Percentiles rank a stretch among this genome's conserved stretches.
These are phyloP conservation scores for Craspedostauros australis DNA, from an alignment of 108 stramenopile genomes.

Conservation along the genomic window DNA sequence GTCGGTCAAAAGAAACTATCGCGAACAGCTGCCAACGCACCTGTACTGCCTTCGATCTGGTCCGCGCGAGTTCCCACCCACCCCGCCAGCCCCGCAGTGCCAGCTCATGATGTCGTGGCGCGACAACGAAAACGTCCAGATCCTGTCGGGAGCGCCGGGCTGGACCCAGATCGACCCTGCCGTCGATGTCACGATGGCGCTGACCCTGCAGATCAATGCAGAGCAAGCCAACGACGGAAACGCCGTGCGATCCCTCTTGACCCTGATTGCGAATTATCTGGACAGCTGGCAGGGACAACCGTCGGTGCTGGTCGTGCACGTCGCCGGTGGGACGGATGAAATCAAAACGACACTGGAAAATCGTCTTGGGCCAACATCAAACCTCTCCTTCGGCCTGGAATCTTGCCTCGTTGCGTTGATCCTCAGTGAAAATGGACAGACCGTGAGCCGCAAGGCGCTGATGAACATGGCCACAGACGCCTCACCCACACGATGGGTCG, in stretches of 20 bases:
- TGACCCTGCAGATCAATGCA: constrained; percentile 63
- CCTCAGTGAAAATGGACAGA: constrained; percentile 18
- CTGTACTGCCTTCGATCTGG: constrained; percentile 37
- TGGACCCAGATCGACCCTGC: constrained; percentile 42
- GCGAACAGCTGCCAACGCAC: constrained; percentile 33
- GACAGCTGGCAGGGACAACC: constrained; percentile 73
- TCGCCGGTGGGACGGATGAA: constrained; percentile 30
- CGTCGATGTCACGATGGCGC: constrained; percentile 62
- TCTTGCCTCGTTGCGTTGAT: constrained; percentile 50
- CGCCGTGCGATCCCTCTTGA: constrained; percentile 32
- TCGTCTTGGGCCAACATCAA: constrained; percentile 31
- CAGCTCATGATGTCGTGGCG: constrained; percentile 36
- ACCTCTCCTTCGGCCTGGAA: constrained; percentile 30
- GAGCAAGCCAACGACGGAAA: constrained; percentile 39
- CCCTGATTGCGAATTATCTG: constrained; percentile 57
- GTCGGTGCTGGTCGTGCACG: constrained; percentile 57
- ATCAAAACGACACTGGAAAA: constrained; percentile 1
- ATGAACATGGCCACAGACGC: constrained; percentile 82
- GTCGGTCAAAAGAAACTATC: constrained; percentile 10
- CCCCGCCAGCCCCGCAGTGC: constrained; percentile 29
- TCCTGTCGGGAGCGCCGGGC: constrained; percentile 37
- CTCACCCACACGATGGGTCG: constrained; percentile 72
- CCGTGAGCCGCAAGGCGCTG: constrained; percentile 69
- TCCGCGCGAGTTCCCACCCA: constrained; percentile 16
- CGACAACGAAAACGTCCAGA: constrained; percentile 23